Base-by-base conservation (phyloP, 1,284 basidiomycete genomes). In the Rhodotorula sp. region DNA sequence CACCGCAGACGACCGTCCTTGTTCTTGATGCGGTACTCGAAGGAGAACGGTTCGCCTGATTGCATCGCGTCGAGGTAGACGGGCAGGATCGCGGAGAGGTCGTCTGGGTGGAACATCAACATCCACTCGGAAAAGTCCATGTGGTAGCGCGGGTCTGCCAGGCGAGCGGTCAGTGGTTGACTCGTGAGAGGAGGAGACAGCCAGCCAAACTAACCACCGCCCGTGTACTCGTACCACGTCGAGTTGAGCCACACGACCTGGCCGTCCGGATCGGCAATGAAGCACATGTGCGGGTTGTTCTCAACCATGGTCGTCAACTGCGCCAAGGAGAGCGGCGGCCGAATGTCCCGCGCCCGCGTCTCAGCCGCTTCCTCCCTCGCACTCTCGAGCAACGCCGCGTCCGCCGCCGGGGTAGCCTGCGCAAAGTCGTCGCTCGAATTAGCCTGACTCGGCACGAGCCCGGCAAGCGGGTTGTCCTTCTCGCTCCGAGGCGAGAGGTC, bases 1-100 rank as follows among this genome's bases (percentile, higher is more conserved):
- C 69, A 70, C 2, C 69, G 48, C 4, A 64, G 31, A 0, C 4
- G n/a, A 26, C 58, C 69, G 28, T 67, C 65, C 18, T 8, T 8
- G 46, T 44, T 20, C 20, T 71, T 65, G 70, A 75, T 72, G 10
- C 80, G 76, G 68, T 81, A 80, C 67, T 80, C 79, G 63, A 76
- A 61, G 47, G 24, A 26, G 30, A 69, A 69, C 15, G 40, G n/a
- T 18, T 57, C 24, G 34, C 68, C 68, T 0, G 52, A 15, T 46
- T 62, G n/a, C 64, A 69, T 63, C 1, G 56, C 64, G 10, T 30
- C 48, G 20, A 69, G 44, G 47, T 65, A 65, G 22, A 56, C 22
- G 15, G 47, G n/a, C 30, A 71, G 40, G 13, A 56, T 63, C 1
- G 50, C 26, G 4, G 44, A n/a, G 20, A 71, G 56, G 54, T 71